phyloP scores from a whole-genome alignment of 164 flowering plant genomes.

The Santalum album region DNA sequence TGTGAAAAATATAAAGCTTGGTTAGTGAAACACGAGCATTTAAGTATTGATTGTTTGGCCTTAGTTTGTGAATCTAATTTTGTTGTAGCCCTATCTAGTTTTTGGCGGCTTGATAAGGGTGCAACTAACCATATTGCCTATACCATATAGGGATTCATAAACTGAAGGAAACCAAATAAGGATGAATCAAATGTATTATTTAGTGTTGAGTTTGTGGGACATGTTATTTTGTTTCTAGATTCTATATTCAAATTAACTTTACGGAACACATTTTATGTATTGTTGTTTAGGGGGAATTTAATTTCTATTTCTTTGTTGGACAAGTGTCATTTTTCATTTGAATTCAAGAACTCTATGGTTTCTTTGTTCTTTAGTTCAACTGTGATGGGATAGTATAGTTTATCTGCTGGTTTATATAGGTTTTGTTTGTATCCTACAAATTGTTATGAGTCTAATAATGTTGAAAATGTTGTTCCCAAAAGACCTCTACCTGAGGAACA shows the following conservation, averaged over 20 bases:
- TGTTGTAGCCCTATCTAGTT: neutral
- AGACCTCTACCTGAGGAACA: neutral
- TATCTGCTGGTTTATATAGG: neutral
- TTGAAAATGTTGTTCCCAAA: neutral
- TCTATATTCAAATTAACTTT: neutral
- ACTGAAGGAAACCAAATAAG: neutral
- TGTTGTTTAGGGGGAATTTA: neutral
- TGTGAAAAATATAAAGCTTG: neutral
- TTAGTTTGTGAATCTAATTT: neutral
- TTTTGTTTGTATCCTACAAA: neutral
- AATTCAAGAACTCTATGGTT: neutral
- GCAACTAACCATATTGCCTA: conserved; percentile 1
- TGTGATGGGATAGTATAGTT: neutral
- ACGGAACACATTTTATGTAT: neutral
- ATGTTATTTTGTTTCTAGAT: neutral
- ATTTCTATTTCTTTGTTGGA: neutral
- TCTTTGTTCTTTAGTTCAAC: neutral
- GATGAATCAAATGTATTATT: neutral
- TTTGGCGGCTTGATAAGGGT: neutral
- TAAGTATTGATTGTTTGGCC: neutral
- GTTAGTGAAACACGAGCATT: neutral
- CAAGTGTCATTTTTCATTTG: neutral
- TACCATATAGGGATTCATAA: neutral
- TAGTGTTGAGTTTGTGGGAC: neutral
- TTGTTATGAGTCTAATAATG: neutral